Conservation (phyloP, 2,329 filamentous ascomycete genomes). For the Laburnicola sp. region DNA sequence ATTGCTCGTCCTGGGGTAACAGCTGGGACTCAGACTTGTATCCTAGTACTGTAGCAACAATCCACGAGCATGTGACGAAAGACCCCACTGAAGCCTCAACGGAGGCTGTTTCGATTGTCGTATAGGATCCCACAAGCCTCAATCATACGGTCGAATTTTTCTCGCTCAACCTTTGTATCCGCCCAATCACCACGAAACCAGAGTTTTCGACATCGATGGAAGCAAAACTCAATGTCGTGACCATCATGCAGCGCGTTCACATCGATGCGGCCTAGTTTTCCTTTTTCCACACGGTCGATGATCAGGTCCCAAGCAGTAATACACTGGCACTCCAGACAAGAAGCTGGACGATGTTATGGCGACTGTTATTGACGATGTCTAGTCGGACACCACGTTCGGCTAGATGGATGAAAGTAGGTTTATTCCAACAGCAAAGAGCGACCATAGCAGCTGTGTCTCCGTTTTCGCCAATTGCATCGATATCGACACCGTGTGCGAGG, state of each 20-base stretch:
- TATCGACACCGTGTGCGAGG: background rate
- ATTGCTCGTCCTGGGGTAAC: too few species aligned
- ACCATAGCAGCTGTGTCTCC: conserved; percentile 1
- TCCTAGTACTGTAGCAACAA: too few species aligned
- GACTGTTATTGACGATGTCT: background rate
- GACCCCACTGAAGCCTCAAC: too few species aligned
- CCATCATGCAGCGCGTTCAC: background rate
- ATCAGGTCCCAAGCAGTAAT: background rate
- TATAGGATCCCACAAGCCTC: background rate
- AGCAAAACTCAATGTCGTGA: conserved; percentile 3
- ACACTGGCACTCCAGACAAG: background rate
- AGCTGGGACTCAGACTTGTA: too few species aligned
- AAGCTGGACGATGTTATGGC: conserved; percentile 2
- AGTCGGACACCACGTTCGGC: background rate
- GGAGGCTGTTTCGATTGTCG: too few species aligned
- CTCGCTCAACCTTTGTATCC: background rate
- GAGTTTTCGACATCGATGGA: background rate
- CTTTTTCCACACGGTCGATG: background rate
- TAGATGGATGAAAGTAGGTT: background rate
- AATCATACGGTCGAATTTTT: background rate
- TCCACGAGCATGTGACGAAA: too few species aligned
- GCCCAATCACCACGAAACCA: background rate
- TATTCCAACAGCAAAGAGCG: conserved; percentile 5
- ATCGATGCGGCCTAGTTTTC: background rate
- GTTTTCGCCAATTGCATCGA: conserved; percentile 1